phyloP scores from a whole-genome alignment of 2,329 filamentous ascomycete species.

The Trichoderma semiorbis region DNA sequence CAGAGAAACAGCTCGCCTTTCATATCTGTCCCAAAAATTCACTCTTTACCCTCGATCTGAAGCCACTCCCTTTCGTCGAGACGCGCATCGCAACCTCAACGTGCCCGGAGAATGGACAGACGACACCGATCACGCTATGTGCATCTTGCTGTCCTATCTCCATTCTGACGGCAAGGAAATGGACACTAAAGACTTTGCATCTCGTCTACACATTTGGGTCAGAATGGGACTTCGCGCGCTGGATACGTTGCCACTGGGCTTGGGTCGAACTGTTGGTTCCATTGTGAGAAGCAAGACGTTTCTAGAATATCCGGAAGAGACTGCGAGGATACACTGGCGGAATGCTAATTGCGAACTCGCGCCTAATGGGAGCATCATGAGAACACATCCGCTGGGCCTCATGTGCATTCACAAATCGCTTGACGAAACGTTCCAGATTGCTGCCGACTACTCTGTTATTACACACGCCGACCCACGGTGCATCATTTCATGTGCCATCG shows the following conservation, averaged over 20 bases:
- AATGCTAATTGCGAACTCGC: constrained; percentile 38
- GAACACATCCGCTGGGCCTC: constrained; percentile 49
- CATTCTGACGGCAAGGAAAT: constrained; percentile 39
- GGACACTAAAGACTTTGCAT: constrained; percentile 41
- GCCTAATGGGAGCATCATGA: constrained; percentile 52
- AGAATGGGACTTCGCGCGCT: constrained; percentile 44
- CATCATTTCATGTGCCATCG: constrained; percentile 46
- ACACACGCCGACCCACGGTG: constrained; percentile 53
- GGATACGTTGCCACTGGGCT: constrained; percentile 45
- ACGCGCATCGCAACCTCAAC: constrained; percentile 43
- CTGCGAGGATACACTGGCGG: constrained; percentile 42
- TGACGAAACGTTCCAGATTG: constrained; percentile 42
- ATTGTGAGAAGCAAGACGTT: constrained; percentile 42
- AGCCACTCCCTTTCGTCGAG: constrained; percentile 41
- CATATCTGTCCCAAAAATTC: constrained; percentile 41
- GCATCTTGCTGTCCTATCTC: constrained; percentile 47
- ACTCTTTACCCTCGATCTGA: constrained; percentile 34
- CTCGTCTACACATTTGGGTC: constrained; percentile 46
- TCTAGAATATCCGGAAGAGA: constrained; percentile 36
- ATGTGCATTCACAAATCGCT: constrained; percentile 41
- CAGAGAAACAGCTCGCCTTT: constrained; percentile 28
- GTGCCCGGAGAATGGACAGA: constrained; percentile 48
- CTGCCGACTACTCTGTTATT: constrained; percentile 40
- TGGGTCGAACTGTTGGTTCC: constrained; percentile 45
- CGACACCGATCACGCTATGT: constrained; percentile 52